Percentiles rank a stretch among this genome's conserved stretches.
These are phyloP conservation scores for Sequoia sempervirens DNA, from an alignment of 75 land plant species.

Conservation along the genomic window DNA sequence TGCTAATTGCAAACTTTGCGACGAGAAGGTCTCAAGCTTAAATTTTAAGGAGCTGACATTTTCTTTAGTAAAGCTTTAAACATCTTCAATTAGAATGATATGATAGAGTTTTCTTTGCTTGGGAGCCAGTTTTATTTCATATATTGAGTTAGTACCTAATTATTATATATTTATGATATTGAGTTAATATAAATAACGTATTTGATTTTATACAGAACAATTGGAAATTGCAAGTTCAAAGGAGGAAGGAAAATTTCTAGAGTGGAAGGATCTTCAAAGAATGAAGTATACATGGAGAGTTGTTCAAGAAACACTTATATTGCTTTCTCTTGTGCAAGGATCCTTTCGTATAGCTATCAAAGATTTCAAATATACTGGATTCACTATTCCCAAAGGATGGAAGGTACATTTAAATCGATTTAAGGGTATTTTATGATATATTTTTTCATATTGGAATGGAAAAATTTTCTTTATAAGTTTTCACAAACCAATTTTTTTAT, in stretches of 20 bases:
- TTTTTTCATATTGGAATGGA: no score
- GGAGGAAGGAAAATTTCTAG: constrained; percentile 14
- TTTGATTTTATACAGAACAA: constrained; percentile 28
- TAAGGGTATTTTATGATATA: background rate
- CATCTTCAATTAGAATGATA: no score
- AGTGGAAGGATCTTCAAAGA: constrained; percentile 34
- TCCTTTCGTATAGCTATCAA: constrained; percentile 29
- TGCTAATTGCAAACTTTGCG: no score
- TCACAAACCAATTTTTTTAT: background rate
- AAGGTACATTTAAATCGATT: constrained; percentile 14
- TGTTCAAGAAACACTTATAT: constrained; percentile 30
- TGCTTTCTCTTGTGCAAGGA: constrained; percentile 38
- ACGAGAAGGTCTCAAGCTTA: no score
- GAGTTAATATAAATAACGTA: no score
- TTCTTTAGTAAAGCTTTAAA: no score
- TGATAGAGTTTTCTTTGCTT: no score
- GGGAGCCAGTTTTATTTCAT: no score
- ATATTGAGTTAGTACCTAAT: no score
- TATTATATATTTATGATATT: no score
- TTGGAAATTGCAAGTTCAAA: constrained; percentile 26
- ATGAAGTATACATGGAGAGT: constrained; percentile 66
- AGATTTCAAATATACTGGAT: constrained; percentile 47
- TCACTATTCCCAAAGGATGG: constrained; percentile 58
- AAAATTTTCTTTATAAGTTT: no score
- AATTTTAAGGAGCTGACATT: no score